A percentile compares a stretch with the other conserved stretches of the same genome.
phyloP scores from a whole-genome alignment of 495 filamentous ascomycete genomes.

The Sporormia fimetaria region DNA sequence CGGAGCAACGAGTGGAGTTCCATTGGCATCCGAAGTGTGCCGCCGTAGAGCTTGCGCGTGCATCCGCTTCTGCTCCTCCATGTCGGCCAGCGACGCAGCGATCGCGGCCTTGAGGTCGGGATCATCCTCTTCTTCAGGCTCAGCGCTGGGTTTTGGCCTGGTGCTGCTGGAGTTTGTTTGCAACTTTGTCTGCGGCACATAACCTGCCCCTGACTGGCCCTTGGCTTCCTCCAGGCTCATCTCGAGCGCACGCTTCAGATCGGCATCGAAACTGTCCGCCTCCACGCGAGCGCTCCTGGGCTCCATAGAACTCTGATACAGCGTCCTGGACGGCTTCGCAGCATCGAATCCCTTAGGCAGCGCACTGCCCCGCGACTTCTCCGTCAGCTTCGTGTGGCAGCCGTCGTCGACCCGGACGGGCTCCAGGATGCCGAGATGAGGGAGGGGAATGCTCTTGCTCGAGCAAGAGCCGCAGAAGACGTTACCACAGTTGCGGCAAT shows the following conservation, averaged over 20 bases:
- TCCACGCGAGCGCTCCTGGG: conserved; percentile 74
- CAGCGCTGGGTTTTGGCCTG: conserved; percentile 33
- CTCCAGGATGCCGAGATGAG: conserved; percentile 83
- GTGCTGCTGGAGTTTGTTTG: conserved; percentile 32
- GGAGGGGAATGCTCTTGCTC: conserved; percentile 74
- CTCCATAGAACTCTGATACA: conserved; percentile 57
- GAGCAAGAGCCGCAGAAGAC: conserved; percentile 93
- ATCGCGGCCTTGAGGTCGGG: conserved; percentile 92
- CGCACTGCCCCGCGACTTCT: conserved; percentile 44
- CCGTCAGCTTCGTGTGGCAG: conserved; percentile 80
- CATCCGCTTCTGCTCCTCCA: conserved; percentile 94
- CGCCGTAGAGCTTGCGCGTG: conserved; percentile 72
- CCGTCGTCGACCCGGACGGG: conserved; percentile 95
- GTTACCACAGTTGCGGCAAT: conserved; percentile 94
- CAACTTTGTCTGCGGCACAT: conserved; percentile 49
- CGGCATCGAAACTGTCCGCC: conserved; percentile 89
- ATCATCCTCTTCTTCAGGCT: conserved; percentile 65
- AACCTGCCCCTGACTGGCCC: conserved; percentile 51
- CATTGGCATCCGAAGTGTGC: conserved; percentile 42
- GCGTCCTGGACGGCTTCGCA: conserved; percentile 41
- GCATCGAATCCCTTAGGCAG: conserved; percentile 33
- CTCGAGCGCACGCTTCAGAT: conserved; percentile 80
- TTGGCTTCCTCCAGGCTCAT: conserved; percentile 95
- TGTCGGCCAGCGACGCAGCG: conserved; percentile 88
- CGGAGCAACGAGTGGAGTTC: conserved; percentile 36